Conservation (phyloP, 1,284 basidiomycete genomes). For the Cutaneotrichosporon arboriforme region DNA sequence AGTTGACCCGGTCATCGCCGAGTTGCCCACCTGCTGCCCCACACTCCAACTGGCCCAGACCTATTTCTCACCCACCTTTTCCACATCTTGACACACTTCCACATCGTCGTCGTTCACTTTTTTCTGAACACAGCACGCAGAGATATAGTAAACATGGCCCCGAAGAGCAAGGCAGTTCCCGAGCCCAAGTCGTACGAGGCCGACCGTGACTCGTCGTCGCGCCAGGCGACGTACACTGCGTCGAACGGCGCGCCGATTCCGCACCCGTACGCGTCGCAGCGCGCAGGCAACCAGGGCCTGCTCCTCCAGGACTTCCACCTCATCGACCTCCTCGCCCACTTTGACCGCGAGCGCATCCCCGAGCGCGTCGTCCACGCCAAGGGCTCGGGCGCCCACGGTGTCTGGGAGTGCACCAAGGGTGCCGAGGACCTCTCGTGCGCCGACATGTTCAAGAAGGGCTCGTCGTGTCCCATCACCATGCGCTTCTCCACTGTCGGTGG, state of each 20-base stretch:
- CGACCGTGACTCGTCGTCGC: conserved; percentile 3
- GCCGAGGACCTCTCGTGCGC: conserved; percentile 74
- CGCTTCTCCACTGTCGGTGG: conserved; percentile 56
- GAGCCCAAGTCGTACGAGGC: conserved; percentile 10
- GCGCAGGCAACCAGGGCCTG: conserved; percentile 68
- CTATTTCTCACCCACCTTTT: not conserved
- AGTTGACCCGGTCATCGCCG: not conserved
- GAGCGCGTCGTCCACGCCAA: conserved; percentile 69
- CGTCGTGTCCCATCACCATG: conserved; percentile 53
- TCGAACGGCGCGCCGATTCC: conserved; percentile 70
- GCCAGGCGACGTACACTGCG: conserved; percentile 62
- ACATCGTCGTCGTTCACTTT: not conserved
- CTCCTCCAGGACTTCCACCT: conserved; percentile 61
- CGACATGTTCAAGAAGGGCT: conserved; percentile 67
- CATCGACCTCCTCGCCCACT: conserved; percentile 54
- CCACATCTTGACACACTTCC: not conserved
- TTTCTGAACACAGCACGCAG: not conserved
- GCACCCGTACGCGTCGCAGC: conserved; percentile 61
- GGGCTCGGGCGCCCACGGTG: conserved; percentile 76
- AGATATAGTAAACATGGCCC: not conserved
- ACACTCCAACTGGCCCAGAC: not conserved
- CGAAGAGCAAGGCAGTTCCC: conserved; percentile 5
- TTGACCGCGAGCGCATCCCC: conserved; percentile 61
- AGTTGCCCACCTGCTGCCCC: not conserved
- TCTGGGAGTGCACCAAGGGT: conserved; percentile 78